These are phyloP conservation scores for Nitzschia sp. DNA, from an alignment of 108 stramenopile species.

Conservation along the genomic window DNA sequence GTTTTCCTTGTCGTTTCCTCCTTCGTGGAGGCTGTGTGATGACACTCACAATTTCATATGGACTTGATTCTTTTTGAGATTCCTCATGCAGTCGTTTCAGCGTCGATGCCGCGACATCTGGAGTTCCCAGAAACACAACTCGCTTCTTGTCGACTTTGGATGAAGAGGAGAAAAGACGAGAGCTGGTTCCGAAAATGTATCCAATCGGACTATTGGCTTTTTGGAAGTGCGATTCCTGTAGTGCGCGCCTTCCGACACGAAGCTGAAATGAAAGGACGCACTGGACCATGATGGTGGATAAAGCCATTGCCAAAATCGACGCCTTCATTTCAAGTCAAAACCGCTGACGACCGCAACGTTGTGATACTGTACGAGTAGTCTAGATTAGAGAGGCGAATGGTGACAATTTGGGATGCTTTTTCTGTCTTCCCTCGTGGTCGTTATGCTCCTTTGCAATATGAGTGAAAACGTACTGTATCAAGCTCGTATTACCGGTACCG, in stretches of 20 bases:
- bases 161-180: background rate
- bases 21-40: conserved; percentile 95
- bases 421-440: too few species aligned
- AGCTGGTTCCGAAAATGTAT: background rate
- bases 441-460: too few species aligned
- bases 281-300: background rate
- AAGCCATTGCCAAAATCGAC: background rate
- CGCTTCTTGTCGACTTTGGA: conserved; percentile 48
- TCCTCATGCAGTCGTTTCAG: conserved; percentile 73
- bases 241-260: too few species aligned
- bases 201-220: background rate
- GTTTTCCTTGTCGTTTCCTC: conserved; percentile 75
- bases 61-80: conserved; percentile 44
- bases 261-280: conserved; percentile 3
- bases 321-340: too few species aligned
- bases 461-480: too few species aligned
- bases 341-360: too few species aligned
- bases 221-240: too few species aligned
- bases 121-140: conserved; percentile 95
- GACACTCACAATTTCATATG: conserved; percentile 86
- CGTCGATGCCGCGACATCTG: conserved; percentile 93
- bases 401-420: too few species aligned
- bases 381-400: too few species aligned
- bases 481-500: too few species aligned
- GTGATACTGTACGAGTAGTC: too few species aligned